Percentiles rank a stretch among this genome's conserved stretches.
These are phyloP conservation scores for Aspergillus vadensis DNA, from an alignment of 2,329 filamentous ascomycete genomes.

Conservation along the genomic window DNA sequence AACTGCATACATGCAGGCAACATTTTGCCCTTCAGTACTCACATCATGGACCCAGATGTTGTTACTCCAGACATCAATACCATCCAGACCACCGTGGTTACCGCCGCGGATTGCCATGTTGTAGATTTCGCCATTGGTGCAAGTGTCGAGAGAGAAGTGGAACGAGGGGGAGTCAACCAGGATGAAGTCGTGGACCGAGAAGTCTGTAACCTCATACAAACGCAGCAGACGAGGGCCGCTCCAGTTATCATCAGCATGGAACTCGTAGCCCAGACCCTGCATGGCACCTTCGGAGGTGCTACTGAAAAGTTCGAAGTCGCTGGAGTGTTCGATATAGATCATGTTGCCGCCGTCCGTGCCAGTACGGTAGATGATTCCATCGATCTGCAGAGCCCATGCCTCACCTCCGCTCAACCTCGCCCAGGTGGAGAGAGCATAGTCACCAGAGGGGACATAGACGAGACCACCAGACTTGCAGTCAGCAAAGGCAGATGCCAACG, in stretches of 20 bases:
- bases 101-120: conserved; percentile 59
- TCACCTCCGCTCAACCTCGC: conserved; percentile 52
- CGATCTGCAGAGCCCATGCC: conserved; percentile 55
- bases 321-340: conserved; percentile 54
- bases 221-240: conserved; percentile 51
- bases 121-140: conserved; percentile 57
- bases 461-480: conserved; percentile 57
- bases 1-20: too few relatives aligned
- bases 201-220: conserved; percentile 49
- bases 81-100: conserved; percentile 57
- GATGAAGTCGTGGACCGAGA: conserved; percentile 53
- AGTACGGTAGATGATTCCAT: conserved; percentile 56
- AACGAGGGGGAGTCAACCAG: conserved; percentile 55
- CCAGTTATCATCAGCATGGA: conserved; percentile 45
- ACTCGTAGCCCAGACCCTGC: conserved; percentile 56
- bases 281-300: conserved; percentile 55
- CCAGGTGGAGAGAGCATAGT: conserved; percentile 55
- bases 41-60: conserved; percentile 62
- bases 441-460: conserved; percentile 53
- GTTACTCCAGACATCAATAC: conserved; percentile 57
- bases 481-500: conserved; percentile 52
- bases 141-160: conserved; percentile 55
- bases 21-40: not conserved
- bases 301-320: conserved; percentile 58
- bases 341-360: conserved; percentile 55